Base-by-base conservation (phyloP, 2,329 filamentous ascomycete species). In the Monascus ruber region DNA sequence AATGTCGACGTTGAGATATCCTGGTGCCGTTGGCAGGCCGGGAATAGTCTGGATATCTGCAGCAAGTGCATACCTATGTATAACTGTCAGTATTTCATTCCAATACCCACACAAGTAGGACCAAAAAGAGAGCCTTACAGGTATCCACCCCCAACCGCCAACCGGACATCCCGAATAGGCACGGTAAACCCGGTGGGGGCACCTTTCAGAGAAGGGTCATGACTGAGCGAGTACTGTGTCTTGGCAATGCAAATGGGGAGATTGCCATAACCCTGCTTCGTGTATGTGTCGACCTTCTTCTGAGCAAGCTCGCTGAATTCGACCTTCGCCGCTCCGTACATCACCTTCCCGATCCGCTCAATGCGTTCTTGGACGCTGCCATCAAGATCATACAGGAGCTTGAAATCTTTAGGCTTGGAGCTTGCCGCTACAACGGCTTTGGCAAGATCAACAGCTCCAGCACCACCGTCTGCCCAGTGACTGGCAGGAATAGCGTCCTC, bases 11-110 rank as follows among this genome's bases (percentile, higher is more conserved):
- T 95, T 95, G 45, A 96, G 71, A 59, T 96, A 96, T 7, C 91
- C 91, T 6, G 89, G 91, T 17, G 89, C 89, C 6, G 91, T 96
- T 6, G 89, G 89, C 47, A 98, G 71, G 45, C 91, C 91, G 9
- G 91, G 91, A 47, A 98, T 98, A 1, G 91, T 98, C 71, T 96
- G 91, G 49, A 98, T 96, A 58, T 98, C 91, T 9, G 91, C 91
- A 39, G 91, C 91, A 45, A 96, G 74, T 5, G 91, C 91, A 53
- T 94, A 95, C 39, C 83, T 83, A 48, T 34, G 35, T 17, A 5
- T 31, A 17, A 31, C 44, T 42, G 49, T 40, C 5, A 37, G 47
- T 72, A 17, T 17, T 17, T 17, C 17, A 17, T 17, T 17, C 17
- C 17, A 2, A 17, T 17, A 2, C 17, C 17, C 17, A 17, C 58